These are phyloP conservation scores for Saccharomycopsis fermentans DNA, from an alignment of 805 yeast species.

Conservation along the genomic window DNA sequence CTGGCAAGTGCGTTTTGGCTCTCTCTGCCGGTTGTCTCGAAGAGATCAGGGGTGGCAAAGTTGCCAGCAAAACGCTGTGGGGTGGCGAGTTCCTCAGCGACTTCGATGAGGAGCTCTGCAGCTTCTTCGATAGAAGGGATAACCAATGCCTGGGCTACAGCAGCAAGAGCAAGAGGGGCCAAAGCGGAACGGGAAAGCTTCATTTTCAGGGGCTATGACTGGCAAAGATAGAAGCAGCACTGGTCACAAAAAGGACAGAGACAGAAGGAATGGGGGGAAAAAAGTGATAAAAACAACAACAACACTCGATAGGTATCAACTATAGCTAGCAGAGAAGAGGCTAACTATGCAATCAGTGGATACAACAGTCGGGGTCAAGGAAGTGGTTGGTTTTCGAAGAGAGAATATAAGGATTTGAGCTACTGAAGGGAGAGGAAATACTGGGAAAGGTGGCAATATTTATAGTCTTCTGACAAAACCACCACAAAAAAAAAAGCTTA, in stretches of 20 bases:
- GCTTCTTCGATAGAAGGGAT: slow-evolving; percentile 44
- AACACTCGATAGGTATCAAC: too few species aligned
- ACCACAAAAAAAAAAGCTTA: background rate
- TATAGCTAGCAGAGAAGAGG: too few species aligned
- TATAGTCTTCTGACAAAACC: background rate
- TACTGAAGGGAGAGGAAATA: background rate
- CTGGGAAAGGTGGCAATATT: background rate
- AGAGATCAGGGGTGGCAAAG: background rate
- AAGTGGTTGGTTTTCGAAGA: too few species aligned
- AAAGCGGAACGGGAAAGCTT: slow-evolving; percentile 22
- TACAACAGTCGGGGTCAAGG: too few species aligned
- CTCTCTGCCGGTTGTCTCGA: background rate
- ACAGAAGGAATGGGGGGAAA: background rate
- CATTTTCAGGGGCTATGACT: slow-evolving; percentile 13
- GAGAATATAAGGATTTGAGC: too few species aligned
- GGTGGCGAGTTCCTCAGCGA: slow-evolving; percentile 11
- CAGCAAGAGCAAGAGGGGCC: slow-evolving; percentile 28
- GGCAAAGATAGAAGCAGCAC: too few species aligned
- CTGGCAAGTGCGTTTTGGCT: background rate
- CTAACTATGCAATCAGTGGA: too few species aligned
- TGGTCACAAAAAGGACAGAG: background rate
- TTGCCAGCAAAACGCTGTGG: background rate
- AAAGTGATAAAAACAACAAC: background rate
- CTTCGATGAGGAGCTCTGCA: slow-evolving; percentile 4
- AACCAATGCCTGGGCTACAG: slow-evolving; percentile 44